phyloP scores from a whole-genome alignment of 768 basidiomycete species.

The Lepiota brunneoincarnata region DNA sequence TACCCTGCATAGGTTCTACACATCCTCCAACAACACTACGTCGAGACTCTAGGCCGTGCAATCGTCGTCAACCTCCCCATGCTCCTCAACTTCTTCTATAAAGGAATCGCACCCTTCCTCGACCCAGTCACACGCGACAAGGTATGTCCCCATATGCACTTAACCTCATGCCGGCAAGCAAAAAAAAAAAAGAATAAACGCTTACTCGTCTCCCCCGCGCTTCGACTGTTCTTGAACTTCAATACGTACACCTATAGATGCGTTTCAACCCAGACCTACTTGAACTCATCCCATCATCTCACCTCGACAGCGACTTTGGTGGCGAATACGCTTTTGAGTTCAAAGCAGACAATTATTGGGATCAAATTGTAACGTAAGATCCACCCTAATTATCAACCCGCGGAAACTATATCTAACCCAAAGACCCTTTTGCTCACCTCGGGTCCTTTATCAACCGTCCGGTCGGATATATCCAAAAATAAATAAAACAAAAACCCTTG shows the following conservation, averaged over 20 bases:
- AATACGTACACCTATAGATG: slow-evolving; percentile 48
- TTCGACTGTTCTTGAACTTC: background rate
- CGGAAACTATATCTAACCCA: no score
- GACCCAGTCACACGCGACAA: slow-evolving; percentile 90
- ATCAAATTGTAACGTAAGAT: slow-evolving; percentile 66
- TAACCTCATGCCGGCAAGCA: no score
- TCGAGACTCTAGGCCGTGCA: slow-evolving; percentile 83
- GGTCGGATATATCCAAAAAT: background rate
- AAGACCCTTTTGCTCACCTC: slow-evolving; percentile 1
- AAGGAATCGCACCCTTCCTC: slow-evolving; percentile 81
- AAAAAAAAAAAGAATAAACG: no score
- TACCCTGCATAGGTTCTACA: slow-evolving; percentile 48
- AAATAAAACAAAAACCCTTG: no score
- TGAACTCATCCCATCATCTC: slow-evolving; percentile 70
- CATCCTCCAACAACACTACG: slow-evolving; percentile 87
- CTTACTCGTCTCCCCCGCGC: slow-evolving; percentile 1
- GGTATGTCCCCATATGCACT: slow-evolving; percentile 34
- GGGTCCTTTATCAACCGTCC: background rate
- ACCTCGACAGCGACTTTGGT: slow-evolving; percentile 83
- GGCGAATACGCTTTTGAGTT: slow-evolving; percentile 75
- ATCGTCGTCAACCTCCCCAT: slow-evolving; percentile 79
- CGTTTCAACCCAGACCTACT: slow-evolving; percentile 83
- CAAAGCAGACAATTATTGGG: slow-evolving; percentile 75
- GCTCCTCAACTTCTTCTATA: slow-evolving; percentile 75
- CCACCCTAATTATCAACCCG: background rate